Evolutionary conservation across 352 stramenopile genomes (phyloP), one percentile per base, ranked within the genome.

Genomic region (Phytophthora fragariaefolia): DNA sequence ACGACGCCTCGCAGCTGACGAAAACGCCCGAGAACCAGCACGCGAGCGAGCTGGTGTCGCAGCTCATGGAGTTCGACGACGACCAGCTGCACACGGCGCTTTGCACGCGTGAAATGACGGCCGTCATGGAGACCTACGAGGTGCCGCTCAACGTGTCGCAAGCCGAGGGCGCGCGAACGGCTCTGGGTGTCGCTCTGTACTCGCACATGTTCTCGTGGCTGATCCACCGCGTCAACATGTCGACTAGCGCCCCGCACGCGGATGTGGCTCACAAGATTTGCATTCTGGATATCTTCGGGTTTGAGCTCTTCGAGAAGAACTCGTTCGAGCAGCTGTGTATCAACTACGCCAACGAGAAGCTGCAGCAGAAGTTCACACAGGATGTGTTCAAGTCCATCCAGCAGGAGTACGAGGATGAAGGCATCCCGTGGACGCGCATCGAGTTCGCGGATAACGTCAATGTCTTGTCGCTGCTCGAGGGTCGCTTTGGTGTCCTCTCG

Each of bases 221-320:
- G 15, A 97, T 99, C 55, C 83, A 90, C 61, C 83, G 82, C 17
- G 85, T 96, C 13, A 96, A 95, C 67, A 73, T 82, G 58, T 91
- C 83, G 58, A 95, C 87, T 22, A 89, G 77, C 48, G 83, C 85
- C n/a, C 57, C 71, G 1, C 65, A 86, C 22, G 53, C 67, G 2
- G 62, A 82, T 24, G 80, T 92, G 22, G 69, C 69, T 27, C 85
- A 90, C 70, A 92, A 93, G 66, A 91, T 92, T 63, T 91, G 92
- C 70, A 95, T 98, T 46, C 69, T 99, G 22, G 97, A 99, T 85
- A 99, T 99, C 69, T 99, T 99, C 82, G 97, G 97, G 6, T 99
- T 99, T 79, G 97, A 99, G 76, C 98, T 97, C 32, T 99, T 99
- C 59, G 87, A 97, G 50, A 89, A 87, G 57, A 99, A 99, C 78